Evolutionary conservation across 129 eudicot genomes (phyloP), one percentile per base, ranked within the genome.

Genomic region (Lonicera japonica): DNA sequence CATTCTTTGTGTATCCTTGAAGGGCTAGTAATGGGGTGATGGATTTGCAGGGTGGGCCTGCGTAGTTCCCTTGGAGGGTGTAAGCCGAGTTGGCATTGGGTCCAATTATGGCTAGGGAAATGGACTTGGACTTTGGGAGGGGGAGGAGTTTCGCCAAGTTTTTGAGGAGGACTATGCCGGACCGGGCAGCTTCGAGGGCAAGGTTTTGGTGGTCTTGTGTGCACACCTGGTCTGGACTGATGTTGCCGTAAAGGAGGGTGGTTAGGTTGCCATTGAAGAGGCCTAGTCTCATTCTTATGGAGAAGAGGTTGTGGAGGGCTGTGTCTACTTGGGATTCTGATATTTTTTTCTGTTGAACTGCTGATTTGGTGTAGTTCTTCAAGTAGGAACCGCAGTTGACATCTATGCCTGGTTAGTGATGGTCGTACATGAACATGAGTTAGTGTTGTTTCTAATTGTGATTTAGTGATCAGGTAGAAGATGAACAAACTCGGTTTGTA

Each of bases 121-220:
- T 34, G 22, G 83, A 71, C 17, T 25, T 41, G 36, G 73, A 56
- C 71, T 94, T 88, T 20, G 83, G 67, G n/a, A 94, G 71, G 0
- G 99, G 99, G 18, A 94, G 95, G 69, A 94, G 80, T 17, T 79
- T 88, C 34, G 71, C 85, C 0, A 83, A 56, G 80, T 94, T 94
- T 68, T 94, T 94, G 8, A 94, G 69, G 22, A 94, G 92, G 36
- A 94, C 96, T 60, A 94, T 83, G 75, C 99, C 95, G 18, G 72
- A 78, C 66, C 81, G 68, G 29, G 98, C 98, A 38, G 96, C 99
- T 65, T 94, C 99, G 0, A 88, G 95, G 61, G 96, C 96, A 23
- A 94, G 74, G 16, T 70, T 73, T 45, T 79, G 80, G 84, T 94
- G 99, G 60, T 71, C 78, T 69, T 74, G 58, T 53, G 82, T 69